phyloP scores from a whole-genome alignment of 1,284 basidiomycete genomes.

The Rhodotorula sp. region DNA sequence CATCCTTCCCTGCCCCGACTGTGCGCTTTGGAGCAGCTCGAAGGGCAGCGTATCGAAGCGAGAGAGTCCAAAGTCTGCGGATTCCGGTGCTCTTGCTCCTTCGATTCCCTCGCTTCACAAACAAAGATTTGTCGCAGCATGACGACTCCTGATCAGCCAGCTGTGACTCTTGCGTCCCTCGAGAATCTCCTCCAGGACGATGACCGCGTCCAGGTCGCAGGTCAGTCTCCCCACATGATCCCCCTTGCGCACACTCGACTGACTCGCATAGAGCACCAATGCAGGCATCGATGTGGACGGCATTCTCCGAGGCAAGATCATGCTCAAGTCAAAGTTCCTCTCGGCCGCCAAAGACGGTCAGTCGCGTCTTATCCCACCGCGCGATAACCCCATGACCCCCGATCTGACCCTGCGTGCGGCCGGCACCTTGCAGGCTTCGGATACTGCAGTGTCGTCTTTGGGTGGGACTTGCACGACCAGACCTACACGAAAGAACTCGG shows the following conservation, averaged over 20 bases:
- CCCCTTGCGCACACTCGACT: conserved; percentile 48
- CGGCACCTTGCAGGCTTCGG: conserved; percentile 6
- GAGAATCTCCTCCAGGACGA: conserved; percentile 61
- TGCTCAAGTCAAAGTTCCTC: conserved; percentile 84
- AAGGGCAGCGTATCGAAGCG: neutral
- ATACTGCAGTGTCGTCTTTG: conserved; percentile 64
- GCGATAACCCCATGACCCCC: neutral
- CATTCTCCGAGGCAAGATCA: conserved; percentile 71
- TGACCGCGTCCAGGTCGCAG: conserved; percentile 88
- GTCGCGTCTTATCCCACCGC: neutral
- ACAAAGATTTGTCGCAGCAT: neutral
- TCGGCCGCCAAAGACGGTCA: conserved; percentile 69
- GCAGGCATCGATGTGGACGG: conserved; percentile 69
- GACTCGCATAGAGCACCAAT: neutral
- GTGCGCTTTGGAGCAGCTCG: neutral
- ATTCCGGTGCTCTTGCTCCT: no score
- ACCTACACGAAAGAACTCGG: conserved; percentile 71
- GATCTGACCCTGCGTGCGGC: no score
- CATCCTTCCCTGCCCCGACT: neutral
- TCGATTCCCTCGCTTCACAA: no score
- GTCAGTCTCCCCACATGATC: conserved; percentile 52
- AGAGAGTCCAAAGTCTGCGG: no score
- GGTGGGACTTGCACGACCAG: conserved; percentile 64
- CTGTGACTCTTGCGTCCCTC: conserved; percentile 59
- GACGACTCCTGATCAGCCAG: neutral